Percentiles rank a stretch among this genome's conserved stretches.
Conservation (phyloP, 345 rosid genomes). For the Lepidium didymum region DNA sequence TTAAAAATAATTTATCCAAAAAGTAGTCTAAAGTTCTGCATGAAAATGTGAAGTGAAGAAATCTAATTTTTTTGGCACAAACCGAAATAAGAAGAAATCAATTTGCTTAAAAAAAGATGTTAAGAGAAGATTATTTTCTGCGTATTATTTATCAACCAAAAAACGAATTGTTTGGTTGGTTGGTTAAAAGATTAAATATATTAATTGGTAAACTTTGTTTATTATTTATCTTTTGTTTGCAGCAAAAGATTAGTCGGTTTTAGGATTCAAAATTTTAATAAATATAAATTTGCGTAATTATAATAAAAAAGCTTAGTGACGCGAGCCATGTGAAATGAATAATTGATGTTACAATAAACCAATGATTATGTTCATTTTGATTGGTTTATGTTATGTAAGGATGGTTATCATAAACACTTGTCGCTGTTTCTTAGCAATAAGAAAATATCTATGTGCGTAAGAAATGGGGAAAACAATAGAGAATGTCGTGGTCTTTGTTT, state of each 20-base stretch:
- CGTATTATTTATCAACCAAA: not conserved
- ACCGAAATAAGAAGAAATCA: not conserved
- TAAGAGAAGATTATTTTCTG: not conserved
- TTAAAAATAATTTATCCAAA: not conserved
- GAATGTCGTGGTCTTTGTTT: constrained; percentile 24
- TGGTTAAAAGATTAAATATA: no score
- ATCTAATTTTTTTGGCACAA: not conserved
- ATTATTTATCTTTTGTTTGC: no score
- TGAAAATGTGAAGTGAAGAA: not conserved
- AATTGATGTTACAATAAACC: constrained; percentile 15
- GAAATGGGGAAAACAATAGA: not conserved
- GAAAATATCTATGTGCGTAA: not conserved
- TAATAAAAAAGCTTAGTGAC: no score
- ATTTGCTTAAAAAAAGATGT: not conserved
- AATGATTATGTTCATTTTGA: constrained; percentile 18
- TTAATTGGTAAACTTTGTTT: no score
- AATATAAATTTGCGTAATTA: not conserved
- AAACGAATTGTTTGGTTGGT: no score
- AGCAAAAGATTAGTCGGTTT: not conserved
- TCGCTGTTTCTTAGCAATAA: not conserved
- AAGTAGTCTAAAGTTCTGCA: not conserved
- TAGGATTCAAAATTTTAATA: not conserved
- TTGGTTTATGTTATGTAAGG: constrained; percentile 4
- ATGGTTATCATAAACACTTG: constrained; percentile 24
- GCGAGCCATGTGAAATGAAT: constrained; percentile 30